phyloP scores from a whole-genome alignment of 495 filamentous ascomycete genomes.

The Trichoderma orchidacearum region DNA sequence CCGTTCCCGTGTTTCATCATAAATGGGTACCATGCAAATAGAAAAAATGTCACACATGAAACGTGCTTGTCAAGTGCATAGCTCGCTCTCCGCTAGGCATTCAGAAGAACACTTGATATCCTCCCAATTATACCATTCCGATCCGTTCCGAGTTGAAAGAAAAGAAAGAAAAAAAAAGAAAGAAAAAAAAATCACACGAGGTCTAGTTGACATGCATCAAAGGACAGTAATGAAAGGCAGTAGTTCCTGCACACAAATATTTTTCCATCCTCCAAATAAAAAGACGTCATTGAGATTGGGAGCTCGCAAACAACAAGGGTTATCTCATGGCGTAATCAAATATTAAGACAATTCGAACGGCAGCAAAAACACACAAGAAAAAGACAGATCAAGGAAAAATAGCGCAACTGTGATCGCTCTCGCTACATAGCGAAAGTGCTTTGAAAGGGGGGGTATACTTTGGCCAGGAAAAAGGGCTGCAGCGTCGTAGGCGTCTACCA shows the following conservation, averaged over 20 bases:
- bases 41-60: background rate
- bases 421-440: background rate
- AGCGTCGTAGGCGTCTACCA: background rate
- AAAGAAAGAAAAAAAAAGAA: background rate
- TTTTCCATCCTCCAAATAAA: background rate
- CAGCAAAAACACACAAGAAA: background rate
- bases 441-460: constrained; percentile 1
- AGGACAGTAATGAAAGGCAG: background rate
- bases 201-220: background rate
- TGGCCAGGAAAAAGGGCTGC: background rate
- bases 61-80: background rate
- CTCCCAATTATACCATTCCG: constrained; percentile 5
- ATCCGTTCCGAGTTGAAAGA: constrained; percentile 4
- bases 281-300: background rate
- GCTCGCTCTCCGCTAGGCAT: background rate
- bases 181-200: background rate
- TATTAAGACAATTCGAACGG: background rate
- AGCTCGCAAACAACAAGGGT: background rate
- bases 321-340: too few species aligned
- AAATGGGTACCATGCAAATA: background rate
- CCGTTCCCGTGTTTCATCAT: background rate
- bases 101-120: background rate
- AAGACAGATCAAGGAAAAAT: background rate
- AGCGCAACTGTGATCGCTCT: background rate
- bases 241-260: background rate